These are phyloP conservation scores for Suhomyces sp. DNA, from an alignment of 805 yeast genomes.

Conservation along the genomic window DNA sequence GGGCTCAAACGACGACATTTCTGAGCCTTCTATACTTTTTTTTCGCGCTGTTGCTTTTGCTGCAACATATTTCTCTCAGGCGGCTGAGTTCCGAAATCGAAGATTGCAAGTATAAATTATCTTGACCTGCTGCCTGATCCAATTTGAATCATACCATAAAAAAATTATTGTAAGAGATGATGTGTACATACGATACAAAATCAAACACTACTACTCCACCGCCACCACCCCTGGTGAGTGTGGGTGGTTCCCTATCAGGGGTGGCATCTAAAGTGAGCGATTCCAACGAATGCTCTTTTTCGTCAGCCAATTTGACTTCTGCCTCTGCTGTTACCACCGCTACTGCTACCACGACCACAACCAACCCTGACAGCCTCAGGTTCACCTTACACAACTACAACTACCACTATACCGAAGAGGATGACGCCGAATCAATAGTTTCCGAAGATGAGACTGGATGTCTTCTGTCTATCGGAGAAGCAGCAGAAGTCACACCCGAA, in stretches of 20 bases:
- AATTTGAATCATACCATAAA: not conserved
- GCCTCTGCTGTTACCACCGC: conserved; percentile 2
- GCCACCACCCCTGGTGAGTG: not conserved
- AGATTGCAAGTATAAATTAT: not conserved
- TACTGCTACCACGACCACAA: not conserved
- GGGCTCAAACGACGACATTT: not conserved
- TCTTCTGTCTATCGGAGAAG: not conserved
- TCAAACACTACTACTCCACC: not conserved
- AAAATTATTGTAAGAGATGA: not conserved
- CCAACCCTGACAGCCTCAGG: conserved; percentile 2
- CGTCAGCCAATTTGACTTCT: not conserved
- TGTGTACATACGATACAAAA: not conserved
- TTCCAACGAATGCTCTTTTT: not conserved
- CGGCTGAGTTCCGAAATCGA: not conserved
- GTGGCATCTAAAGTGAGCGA: not conserved
- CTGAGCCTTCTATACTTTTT: not conserved
- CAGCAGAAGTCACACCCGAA: not conserved
- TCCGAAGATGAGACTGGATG: conserved; percentile 5
- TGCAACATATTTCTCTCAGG: not conserved
- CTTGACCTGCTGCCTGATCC: not conserved
- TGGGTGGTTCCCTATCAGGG: not conserved
- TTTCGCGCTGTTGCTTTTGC: conserved; percentile 2
- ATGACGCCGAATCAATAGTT: conserved; percentile 8
- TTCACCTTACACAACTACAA: conserved; percentile 5
- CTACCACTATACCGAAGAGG: conserved; percentile 8